Base-by-base conservation (phyloP, 2,329 filamentous ascomycete species). In the Domatiomyces globalis region DNA sequence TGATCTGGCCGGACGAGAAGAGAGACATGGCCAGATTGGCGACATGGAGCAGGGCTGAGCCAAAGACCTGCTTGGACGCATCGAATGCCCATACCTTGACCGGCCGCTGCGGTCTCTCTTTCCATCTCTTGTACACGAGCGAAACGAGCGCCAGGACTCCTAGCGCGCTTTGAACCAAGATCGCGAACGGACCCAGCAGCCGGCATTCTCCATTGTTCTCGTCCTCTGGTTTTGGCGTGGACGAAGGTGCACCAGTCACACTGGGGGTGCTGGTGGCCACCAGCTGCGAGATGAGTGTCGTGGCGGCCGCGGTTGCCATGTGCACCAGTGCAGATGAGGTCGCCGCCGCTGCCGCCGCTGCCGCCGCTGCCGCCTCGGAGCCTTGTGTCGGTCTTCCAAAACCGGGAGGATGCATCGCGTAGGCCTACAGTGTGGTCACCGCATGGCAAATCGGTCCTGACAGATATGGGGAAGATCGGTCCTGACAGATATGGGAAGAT, bases 81-180 rank as follows among this genome's bases (percentile, higher is more conserved):
- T 98, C 92, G 67, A 96, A 98, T 67, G 86, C 89, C 90, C 92
- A 98, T 58, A 98, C 88, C 75, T 94, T 94, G 63, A 96, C 65
- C 1, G 90, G 90, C 51, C 92, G 79, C 66, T 95, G 90, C 1
- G 92, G 90, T 52, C 86, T 78, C 70, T 98, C 92, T 58, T 86
- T 80, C 81, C 85, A 95, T 60, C 92, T 79, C 73, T 98, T 98
- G 73, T 81, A 94, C 6, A 96, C 90, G 47, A 98, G 77, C 1
- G 88, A 86, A 50, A 90, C 73, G 49, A 96, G 71, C 7, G 92
- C 92, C 51, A 95, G 72, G 17, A 76, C 79, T 17, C 92, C 92
- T 17, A 98, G 79, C 1, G 87, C 86, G 44, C 80, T 84, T 71
- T 98, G 92, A 5, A 98, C 84, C 33, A 98, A 64, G 51, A 98